phyloP scores from a whole-genome alignment of 768 basidiomycete species.

The Basidioascus undulatus region DNA sequence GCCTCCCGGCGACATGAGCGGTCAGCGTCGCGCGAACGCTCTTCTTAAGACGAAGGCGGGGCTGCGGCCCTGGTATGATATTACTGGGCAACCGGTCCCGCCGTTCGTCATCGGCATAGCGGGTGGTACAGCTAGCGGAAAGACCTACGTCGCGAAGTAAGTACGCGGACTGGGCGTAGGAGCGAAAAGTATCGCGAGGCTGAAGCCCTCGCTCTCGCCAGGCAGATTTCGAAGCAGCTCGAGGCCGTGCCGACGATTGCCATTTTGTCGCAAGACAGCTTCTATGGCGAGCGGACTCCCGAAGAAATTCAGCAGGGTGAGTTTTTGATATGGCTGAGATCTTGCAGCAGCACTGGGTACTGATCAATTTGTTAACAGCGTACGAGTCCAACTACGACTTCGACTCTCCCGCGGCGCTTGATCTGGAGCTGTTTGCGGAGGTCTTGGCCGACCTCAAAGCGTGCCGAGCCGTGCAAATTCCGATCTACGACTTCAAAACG shows the following conservation, averaged over 20 bases:
- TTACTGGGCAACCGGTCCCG: slow-evolving; percentile 17
- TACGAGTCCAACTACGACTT: slow-evolving; percentile 34
- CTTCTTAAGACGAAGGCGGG: slow-evolving; percentile 5
- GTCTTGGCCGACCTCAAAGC: slow-evolving; percentile 67
- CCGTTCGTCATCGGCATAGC: slow-evolving; percentile 24
- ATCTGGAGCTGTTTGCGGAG: slow-evolving; percentile 71
- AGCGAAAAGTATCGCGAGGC: no score
- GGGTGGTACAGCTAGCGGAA: slow-evolving; percentile 22
- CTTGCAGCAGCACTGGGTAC: not conserved
- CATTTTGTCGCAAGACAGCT: slow-evolving; percentile 43
- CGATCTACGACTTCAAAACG: slow-evolving; percentile 75
- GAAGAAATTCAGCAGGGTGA: slow-evolving; percentile 34
- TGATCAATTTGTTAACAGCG: not conserved
- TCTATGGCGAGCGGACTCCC: slow-evolving; percentile 57
- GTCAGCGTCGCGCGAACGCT: no score
- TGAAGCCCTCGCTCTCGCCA: no score
- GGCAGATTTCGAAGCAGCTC: slow-evolving; percentile 8
- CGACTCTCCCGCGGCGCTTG: slow-evolving; percentile 80
- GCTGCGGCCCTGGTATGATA: slow-evolving; percentile 19
- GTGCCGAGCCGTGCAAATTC: slow-evolving; percentile 58
- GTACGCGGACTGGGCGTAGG: no score
- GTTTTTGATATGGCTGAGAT: not conserved
- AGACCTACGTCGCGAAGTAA: slow-evolving; percentile 4
- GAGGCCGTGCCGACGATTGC: not conserved
- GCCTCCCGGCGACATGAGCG: no score